Evolutionary conservation across 1,139 yeast genomes (phyloP).

Genomic region (Blastobotrys capitulatus): DNA sequence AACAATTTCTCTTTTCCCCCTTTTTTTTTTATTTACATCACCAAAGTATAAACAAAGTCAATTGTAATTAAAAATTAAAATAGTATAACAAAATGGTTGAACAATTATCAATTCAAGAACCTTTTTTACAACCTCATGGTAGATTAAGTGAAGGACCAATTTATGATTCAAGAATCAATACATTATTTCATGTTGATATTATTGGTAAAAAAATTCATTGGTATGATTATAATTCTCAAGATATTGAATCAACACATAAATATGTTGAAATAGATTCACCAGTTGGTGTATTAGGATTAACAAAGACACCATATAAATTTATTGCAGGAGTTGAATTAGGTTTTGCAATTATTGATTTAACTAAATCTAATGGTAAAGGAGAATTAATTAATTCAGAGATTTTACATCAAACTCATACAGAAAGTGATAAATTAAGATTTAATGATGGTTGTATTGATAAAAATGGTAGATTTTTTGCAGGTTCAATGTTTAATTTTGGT

Average conservation of each 20-base stretch:
- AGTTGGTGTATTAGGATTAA: conserved; percentile 31
- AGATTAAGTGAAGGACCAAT: conserved; percentile 33
- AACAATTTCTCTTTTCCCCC: too few species aligned
- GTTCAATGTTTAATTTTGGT: conserved; percentile 27
- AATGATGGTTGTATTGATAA: conserved; percentile 36
- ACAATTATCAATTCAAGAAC: conserved; percentile 9
- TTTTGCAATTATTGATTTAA: conserved; percentile 27
- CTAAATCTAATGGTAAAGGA: conserved; percentile 19
- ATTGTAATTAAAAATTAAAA: neutral
- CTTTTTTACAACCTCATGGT: conserved; percentile 25
- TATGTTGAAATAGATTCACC: conserved; percentile 20
- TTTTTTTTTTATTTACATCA: too few species aligned
- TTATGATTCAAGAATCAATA: conserved; percentile 28
- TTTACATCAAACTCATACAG: conserved; percentile 15
- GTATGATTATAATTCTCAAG: conserved; percentile 21
- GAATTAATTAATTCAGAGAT: conserved; percentile 18
- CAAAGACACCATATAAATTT: conserved; percentile 27
- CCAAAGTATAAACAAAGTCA: too few species aligned
- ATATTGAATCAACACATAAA: conserved; percentile 20
- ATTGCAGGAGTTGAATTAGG: conserved; percentile 31
- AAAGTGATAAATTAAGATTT: conserved; percentile 22
- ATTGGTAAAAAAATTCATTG: conserved; percentile 26
- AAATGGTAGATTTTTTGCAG: conserved; percentile 32
- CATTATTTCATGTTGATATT: conserved; percentile 33
- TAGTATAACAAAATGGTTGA: conserved; percentile 10